Conservation (phyloP, 2,329 filamentous ascomycete species). For the Sporothrix euskadiensis region DNA sequence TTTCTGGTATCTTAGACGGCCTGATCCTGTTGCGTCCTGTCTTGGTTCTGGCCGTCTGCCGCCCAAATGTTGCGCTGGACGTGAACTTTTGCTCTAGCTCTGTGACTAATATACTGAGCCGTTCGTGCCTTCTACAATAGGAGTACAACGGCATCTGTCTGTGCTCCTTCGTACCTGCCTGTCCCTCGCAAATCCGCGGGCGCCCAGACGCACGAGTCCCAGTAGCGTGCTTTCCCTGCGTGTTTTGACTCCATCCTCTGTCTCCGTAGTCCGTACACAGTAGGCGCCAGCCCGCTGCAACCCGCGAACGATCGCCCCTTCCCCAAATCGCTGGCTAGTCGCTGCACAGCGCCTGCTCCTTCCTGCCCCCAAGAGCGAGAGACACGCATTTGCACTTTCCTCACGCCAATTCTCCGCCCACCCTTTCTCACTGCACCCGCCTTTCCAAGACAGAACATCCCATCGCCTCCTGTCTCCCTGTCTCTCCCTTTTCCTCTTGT, state of each 20-base stretch:
- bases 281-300: conserved; percentile 21
- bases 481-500: conserved; percentile 16
- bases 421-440: conserved; percentile 16
- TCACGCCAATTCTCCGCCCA: conserved; percentile 13
- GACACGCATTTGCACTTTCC: background rate
- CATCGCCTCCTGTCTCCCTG: conserved; percentile 10
- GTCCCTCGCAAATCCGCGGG: background rate
- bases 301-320: conserved; percentile 26
- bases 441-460: conserved; percentile 19
- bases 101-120: background rate
- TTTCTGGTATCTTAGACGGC: background rate
- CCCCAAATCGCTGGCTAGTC: conserved; percentile 19
- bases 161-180: background rate
- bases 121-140: background rate
- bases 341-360: background rate
- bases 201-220: background rate
- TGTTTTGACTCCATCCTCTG: conserved; percentile 12
- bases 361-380: conserved; percentile 6
- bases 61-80: background rate
- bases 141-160: background rate
- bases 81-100: background rate
- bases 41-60: background rate
- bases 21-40: background rate
- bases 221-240: conserved; percentile 9
- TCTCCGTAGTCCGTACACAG: background rate